Base-by-base conservation (phyloP, 2,329 filamentous ascomycete species). In the Catunica adiposa region DNA sequence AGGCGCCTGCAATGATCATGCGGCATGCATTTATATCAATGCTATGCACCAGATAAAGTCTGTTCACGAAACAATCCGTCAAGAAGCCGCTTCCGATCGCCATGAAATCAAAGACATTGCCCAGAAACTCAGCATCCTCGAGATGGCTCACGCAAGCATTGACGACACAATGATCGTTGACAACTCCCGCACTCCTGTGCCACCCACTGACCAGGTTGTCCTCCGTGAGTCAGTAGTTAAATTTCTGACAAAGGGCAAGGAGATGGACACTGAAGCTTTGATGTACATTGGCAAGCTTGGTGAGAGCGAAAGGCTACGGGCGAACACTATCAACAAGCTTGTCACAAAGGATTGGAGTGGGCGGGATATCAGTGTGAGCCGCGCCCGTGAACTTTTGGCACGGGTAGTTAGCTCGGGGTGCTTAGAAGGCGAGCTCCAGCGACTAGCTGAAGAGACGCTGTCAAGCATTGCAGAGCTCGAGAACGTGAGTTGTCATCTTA, bases 11-110 rank as follows among this genome's bases (percentile, higher is more conserved):
- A 55, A 52, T 22, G 56, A 58, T 15, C 56, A 58, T 25, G 56
- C 56, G 22, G 51, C 55, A 60, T 57, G 69, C 37, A 60, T 70
- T 14, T 75, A 72, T 61, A 62, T 70, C 25, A 59, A 63, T 25
- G 73, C 72, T 56, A 68, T 67, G n/a, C 25, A 57, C 29, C 56
- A 56, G 7, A 54, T 60, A n/a, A 56, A 56, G 15, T 48, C 20
- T 5, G 40, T 55, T 22, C 31, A 38, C 23, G 22, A 54, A 5
- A 40, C 23, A n/a, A 56, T 55, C 20, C 46, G 22, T 3, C 42
- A 37, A 26, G 50, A 59, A 26, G 51, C 56, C 29, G 44, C 51
- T 8, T 26, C 29, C 7, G 46, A 54, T 20, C 48, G 56, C 25
- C 44, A 40, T 11, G 37, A 23, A 11, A 53, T 58, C 26, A 48